Base-by-base conservation (phyloP, 2,329 filamentous ascomycete species). In the Trichophyton schoenleinii region DNA sequence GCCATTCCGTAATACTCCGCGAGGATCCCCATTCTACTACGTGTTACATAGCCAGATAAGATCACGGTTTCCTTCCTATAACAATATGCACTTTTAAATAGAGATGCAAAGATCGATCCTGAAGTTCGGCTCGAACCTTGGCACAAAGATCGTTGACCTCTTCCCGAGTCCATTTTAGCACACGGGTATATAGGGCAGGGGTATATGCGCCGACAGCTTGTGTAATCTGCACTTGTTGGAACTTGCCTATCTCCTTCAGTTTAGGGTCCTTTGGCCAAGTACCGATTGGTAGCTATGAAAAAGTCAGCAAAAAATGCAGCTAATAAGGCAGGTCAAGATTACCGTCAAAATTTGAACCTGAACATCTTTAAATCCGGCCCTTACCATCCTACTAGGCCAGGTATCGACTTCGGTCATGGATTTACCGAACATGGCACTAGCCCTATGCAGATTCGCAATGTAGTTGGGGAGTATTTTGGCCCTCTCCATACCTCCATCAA, bases 331-430 rank as follows among this genome's bases (percentile, higher is more conserved):
- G 18, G 22, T 20, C 4, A 42, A 31, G 3, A 55, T 20, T 44
- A 61, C 62, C 41, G 28, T 57, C 5, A 38, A 46, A 41, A 61
- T 41, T 11, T 57, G 0, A 70, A 70, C 59, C 38, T 31, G 62
- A 0, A 85, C 77, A 60, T 83, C 76, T 52, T 74, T 71, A 64
- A 84, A 84, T 0, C 83, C 83, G 0, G 77, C 80, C 11, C 79
- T 78, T 2, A 72, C 69, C 66, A 84, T 73, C 60, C 77, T 74
- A 48, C 73, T 68, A 63, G 74, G 57, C 72, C 42, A 76, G 71
- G 11, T 72, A 65, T 28, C 71, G 63, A 71, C 72, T 22, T 74
- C 69, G 48, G 69, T 67, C 67, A 74, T 67, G 4, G 64, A 64
- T 42, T 74, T 72, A 18, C 73, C 71, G 38, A 72, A 73, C 59